phyloP scores from a whole-genome alignment of 1,284 basidiomycete species.

The Anthracocystis panici-leucophaei region DNA sequence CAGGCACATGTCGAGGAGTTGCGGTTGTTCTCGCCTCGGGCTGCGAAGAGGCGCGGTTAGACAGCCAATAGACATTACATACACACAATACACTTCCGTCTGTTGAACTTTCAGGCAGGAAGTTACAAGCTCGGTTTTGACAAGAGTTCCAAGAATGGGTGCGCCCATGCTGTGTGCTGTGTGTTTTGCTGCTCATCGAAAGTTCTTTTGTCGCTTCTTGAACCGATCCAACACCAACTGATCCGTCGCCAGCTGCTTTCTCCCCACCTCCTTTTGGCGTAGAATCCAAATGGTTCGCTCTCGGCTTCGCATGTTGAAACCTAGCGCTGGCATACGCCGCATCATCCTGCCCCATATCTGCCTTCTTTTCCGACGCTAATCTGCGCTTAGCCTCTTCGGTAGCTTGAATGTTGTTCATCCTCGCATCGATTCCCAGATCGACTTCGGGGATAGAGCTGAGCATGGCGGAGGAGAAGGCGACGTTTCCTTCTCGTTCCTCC shows the following conservation, averaged over 20 bases:
- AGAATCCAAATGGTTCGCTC: conserved; percentile 1
- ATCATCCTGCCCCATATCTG: conserved; percentile 76
- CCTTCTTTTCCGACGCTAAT: conserved; percentile 78
- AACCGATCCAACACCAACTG: conserved; percentile 78
- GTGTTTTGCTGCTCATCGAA: conserved; percentile 11
- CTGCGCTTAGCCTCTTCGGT: conserved; percentile 93
- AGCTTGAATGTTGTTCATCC: conserved; percentile 93
- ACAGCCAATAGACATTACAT: not conserved
- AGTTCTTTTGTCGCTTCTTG: conserved; percentile 56
- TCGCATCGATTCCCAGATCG: conserved; percentile 93
- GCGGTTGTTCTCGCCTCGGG: not conserved
- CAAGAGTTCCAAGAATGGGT: too few relatives aligned
- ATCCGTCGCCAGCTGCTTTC: conserved; percentile 86
- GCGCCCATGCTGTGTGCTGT: not conserved
- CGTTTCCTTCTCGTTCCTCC: conserved; percentile 84
- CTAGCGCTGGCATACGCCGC: conserved; percentile 80
- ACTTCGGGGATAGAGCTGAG: conserved; percentile 93
- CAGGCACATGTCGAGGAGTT: conserved; percentile 11
- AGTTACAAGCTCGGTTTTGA: not conserved
- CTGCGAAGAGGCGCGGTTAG: not conserved
- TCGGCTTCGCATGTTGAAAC: conserved; percentile 12
- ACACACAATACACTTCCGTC: not conserved
- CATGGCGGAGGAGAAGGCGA: conserved; percentile 92
- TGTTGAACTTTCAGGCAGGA: too few relatives aligned
- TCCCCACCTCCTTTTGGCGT: conserved; percentile 70